Evolutionary conservation across 305 asterid species (phyloP), one percentile per base, ranked within the genome.

Genomic region (Solanum chacoense): DNA sequence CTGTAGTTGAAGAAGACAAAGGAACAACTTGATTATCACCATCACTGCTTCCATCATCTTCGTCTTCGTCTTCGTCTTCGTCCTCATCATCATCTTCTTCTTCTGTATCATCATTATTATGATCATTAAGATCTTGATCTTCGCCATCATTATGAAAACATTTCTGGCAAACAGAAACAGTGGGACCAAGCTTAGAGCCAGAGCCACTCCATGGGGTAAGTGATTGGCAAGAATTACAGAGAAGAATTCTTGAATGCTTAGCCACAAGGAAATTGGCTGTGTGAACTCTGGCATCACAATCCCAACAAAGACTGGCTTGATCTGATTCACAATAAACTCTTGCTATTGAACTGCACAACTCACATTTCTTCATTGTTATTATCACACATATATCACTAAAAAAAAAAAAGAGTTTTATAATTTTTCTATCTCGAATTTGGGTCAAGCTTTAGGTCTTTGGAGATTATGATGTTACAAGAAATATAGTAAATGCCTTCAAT

Each of bases 181-280:
- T 93, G 0, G 93, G 94, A 31, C 92, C 94, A 63, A 94, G 95
- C 86, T 88, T 92, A 2, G 95, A 90, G 6, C 98, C 98, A 16
- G 98, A 93, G 85, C 94, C 98, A 3, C 94, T 95, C 98, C 98
- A 95, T 0, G 97, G 93, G 14, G 98, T 96, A 2, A 84, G 91
- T 42, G 94, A 89, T 90, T 96, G 98, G 88, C 98, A 96, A 31
- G 89, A 87, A 74, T 93, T 93, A 88, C 98, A 96, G 26, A 94
- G 97, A 22, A 94, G 95, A 78, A 92, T 93, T 85, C 98, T 90
- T 0, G 89, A 91, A 88, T 96, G 96, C 76, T 94, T 94, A 36
- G 96, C 92, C 3, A 94, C 98, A 4, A 95, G 93, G 65, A 95
- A 94, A 72, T 96, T 96, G 1, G 97, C 98, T 0, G 91, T 73